These are phyloP conservation scores for Volvariella surrecta DNA, from an alignment of 1,284 basidiomycete genomes.

Conservation along the genomic window DNA sequence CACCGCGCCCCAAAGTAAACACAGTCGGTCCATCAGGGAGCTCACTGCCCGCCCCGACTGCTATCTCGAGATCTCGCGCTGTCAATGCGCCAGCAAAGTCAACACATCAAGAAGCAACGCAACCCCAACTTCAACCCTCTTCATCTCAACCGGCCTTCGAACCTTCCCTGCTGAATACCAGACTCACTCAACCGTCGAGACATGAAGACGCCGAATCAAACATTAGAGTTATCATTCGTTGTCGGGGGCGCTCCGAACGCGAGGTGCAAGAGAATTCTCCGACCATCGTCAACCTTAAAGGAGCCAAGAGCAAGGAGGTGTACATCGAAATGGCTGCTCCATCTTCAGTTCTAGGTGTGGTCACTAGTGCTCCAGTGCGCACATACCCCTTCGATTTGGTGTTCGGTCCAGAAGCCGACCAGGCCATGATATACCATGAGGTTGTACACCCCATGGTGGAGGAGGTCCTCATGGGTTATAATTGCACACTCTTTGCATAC, in stretches of 20 bases:
- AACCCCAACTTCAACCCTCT: constrained; percentile 11
- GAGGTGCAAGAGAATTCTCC: constrained; percentile 79
- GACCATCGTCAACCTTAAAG: constrained; percentile 70
- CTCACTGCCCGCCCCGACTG: constrained; percentile 20
- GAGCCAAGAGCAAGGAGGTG: constrained; percentile 66
- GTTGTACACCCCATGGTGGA: constrained; percentile 91
- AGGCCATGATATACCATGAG: constrained; percentile 89
- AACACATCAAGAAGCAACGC: constrained; percentile 17
- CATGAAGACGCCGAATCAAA: constrained; percentile 55
- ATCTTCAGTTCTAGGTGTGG: constrained; percentile 53
- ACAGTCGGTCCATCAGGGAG: constrained; percentile 14
- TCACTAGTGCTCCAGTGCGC: constrained; percentile 61
- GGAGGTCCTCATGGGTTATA: constrained; percentile 92
- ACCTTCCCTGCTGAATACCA: constrained; percentile 5
- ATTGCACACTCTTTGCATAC: constrained; percentile 98
- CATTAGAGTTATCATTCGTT: constrained; percentile 90
- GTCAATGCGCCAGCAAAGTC: constrained; percentile 28
- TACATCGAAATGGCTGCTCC: constrained; percentile 72
- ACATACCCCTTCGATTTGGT: constrained; percentile 92
- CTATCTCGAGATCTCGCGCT: constrained; percentile 27
- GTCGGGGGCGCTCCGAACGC: constrained; percentile 72
- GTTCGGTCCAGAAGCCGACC: constrained; percentile 96
- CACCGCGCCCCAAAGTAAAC: constrained; percentile 28
- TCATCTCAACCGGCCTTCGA: constrained; percentile 10
- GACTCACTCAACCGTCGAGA: constrained; percentile 10